Base-by-base conservation (phyloP, 148 eudicot species). In the Simmondsia chinensis region DNA sequence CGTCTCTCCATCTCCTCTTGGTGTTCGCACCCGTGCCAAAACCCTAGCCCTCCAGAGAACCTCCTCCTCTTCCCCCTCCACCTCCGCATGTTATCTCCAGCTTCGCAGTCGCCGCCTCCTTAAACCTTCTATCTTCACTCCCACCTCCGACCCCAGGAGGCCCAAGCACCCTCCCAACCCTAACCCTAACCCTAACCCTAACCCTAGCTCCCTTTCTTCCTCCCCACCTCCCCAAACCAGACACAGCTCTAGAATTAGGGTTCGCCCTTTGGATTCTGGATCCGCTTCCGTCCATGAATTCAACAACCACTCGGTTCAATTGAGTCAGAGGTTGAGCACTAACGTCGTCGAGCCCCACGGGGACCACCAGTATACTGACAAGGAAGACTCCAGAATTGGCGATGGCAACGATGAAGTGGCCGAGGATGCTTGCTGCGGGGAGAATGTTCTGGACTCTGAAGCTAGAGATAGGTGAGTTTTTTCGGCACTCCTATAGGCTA, bases 21-120 rank as follows among this genome's bases (percentile, higher is more conserved):
- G 77, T 1, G 77, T 72, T 1, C 43, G 53, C 1, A 72, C 77
- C 9, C 54, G 77, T 8, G 77, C 77, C 14, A 61, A 55, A 54
- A 58, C 77, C 55, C 65, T 61, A 32, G 76, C 76, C 38, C 18
- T 61, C 10, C 59, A 52, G 25, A 50, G 29, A 26, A 29, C 3
- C 48, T 48, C 28, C 65, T 34, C 9, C 9, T 6, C 37, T 19
- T 11, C 38, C 2, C 23, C 35, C 40, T 24, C 60, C 27, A 25
- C 53, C n/a, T 13, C 36, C 17, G 55, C 43, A 2, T 59, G 54
- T 0, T 65, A 60, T 32, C 57, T 72, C 9, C 65, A 72, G 61
- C 77, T 72, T 11, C 48, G 77, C 11, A 72, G 61, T 43, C 58
- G 77, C 2, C 51, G 72, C 0, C 54, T 72, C 14, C 31, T 23